Evolutionary conservation across 306 rosid genomes (phyloP).

Genomic region (Luffa aegyptiaca): DNA sequence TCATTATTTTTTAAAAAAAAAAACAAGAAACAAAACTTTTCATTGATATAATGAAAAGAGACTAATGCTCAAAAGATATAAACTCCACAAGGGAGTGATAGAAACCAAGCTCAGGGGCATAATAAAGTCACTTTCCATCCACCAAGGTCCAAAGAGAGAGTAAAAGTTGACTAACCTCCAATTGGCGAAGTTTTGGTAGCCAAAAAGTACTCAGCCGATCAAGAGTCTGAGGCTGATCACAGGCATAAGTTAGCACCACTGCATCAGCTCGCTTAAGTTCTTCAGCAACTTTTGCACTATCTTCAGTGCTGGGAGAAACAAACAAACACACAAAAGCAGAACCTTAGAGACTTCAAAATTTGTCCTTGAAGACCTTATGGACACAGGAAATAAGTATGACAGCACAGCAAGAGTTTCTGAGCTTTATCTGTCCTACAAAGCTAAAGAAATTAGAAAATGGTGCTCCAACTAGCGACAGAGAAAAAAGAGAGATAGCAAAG

Average conservation of each 20-base stretch:
- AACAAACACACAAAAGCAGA: conserved; percentile 7
- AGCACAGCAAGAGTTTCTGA: neutral
- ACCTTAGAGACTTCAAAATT: neutral
- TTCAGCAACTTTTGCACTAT: conserved; percentile 73
- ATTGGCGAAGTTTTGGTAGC: conserved; percentile 90
- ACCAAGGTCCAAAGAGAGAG: neutral
- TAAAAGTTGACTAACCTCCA: conserved; percentile 48
- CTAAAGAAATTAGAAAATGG: neutral
- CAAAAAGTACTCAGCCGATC: conserved; percentile 74
- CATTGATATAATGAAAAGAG: too few relatives aligned
- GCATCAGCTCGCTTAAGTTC: conserved; percentile 92
- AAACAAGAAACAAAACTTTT: too few relatives aligned
- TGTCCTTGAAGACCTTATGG: neutral
- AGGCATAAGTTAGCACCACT: conserved; percentile 89
- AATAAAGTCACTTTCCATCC: neutral
- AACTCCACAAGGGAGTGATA: too few relatives aligned
- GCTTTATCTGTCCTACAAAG: neutral
- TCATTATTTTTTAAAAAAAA: neutral
- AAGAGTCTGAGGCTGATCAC: conserved; percentile 78
- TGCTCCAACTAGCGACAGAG: neutral
- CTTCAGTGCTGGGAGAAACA: conserved; percentile 43
- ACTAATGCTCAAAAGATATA: too few relatives aligned
- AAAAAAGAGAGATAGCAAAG: neutral
- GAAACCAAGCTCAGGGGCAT: neutral
- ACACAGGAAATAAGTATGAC: neutral